Base-by-base conservation (phyloP, 2,329 filamentous ascomycete genomes). In the Colletotrichum tanaceti region DNA sequence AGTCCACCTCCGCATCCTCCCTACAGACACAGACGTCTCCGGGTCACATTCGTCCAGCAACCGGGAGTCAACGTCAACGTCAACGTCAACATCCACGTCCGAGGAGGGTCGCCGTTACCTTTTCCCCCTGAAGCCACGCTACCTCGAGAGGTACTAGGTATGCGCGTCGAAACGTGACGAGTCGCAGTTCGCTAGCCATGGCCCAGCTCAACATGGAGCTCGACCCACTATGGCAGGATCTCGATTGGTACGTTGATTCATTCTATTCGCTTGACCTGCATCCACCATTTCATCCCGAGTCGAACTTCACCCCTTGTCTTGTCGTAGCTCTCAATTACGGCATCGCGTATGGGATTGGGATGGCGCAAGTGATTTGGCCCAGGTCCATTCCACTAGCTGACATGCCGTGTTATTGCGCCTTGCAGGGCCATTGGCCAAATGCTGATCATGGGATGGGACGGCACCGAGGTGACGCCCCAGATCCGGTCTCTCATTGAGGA, bases 381-480 rank as follows among this genome's bases (percentile, higher is more conserved):
- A 18, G n/a, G 43, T 43, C 53, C 53, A 39, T 62, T 58, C 53
- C 43, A 58, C 41, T 58, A 20, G 67, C 67, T 70, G 53, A 67
- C 63, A 53, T 70, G 67, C 0, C 22, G 20, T 20, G 57, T 20
- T 14, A n/a, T 50, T 63, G 11, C 44, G 39, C 24, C 54, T 46
- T 73, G 70, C 75, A 90, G 88, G 85, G 87, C 88, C 70, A 89
- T 93, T 83, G 91, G 91, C 70, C 91, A 93, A 83, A 87, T 90
- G 83, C 85, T 93, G 79, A 91, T 92, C 78, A 93, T 94, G 90
- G 92, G 92, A 78, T 97, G 93, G 85, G 92, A 96, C 83, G 93
- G 93, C 70, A 93, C 91, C 63, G 88, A 92, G 77, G 90, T 96
- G 62, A 95, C 92, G 32, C 92, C 92, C 70, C 92, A 94, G 79